Conservation (phyloP, 2,329 filamentous ascomycete genomes). For the Lasiodiplodia sp. region DNA sequence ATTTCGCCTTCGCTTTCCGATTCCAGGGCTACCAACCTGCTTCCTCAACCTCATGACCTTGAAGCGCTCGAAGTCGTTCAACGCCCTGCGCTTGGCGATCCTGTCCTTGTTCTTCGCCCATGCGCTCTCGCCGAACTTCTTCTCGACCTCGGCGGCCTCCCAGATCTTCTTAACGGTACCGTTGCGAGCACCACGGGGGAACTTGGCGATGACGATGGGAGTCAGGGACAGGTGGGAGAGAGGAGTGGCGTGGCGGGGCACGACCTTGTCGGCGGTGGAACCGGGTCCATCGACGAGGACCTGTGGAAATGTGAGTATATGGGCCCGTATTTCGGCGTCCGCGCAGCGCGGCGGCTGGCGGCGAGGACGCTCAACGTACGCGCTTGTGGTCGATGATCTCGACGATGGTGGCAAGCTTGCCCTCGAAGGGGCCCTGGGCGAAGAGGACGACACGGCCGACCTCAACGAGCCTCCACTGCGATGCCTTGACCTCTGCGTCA, state of each 20-base stretch:
- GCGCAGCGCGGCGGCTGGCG: conserved; percentile 2
- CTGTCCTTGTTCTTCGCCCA: conserved; percentile 94
- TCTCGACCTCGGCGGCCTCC: conserved; percentile 90
- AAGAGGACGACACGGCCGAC: conserved; percentile 97
- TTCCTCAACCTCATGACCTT: conserved; percentile 99
- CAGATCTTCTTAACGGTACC: conserved; percentile 85
- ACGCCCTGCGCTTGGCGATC: conserved; percentile 82
- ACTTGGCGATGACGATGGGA: conserved; percentile 82
- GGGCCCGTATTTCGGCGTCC: background rate
- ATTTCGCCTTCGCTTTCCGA: background rate
- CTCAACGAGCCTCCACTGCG: conserved; percentile 86
- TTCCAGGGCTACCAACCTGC: conserved; percentile 70
- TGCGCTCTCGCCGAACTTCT: conserved; percentile 89
- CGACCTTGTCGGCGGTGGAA: conserved; percentile 76
- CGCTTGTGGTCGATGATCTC: conserved; percentile 99
- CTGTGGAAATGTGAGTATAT: conserved; percentile 60
- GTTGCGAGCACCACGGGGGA: conserved; percentile 84
- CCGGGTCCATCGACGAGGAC: conserved; percentile 96
- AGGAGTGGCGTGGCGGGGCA: conserved; percentile 85
- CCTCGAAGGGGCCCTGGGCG: conserved; percentile 79
- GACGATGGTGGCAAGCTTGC: conserved; percentile 91
- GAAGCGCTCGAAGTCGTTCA: conserved; percentile 99
- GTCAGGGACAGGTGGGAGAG: conserved; percentile 88
- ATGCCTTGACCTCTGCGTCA: conserved; percentile 57
- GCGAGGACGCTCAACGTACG: conserved; percentile 69